Percentiles rank a stretch among this genome's conserved stretches.
phyloP scores from a whole-genome alignment of 176 grass and related monocot genomes.

The Pontederia crassipes region DNA sequence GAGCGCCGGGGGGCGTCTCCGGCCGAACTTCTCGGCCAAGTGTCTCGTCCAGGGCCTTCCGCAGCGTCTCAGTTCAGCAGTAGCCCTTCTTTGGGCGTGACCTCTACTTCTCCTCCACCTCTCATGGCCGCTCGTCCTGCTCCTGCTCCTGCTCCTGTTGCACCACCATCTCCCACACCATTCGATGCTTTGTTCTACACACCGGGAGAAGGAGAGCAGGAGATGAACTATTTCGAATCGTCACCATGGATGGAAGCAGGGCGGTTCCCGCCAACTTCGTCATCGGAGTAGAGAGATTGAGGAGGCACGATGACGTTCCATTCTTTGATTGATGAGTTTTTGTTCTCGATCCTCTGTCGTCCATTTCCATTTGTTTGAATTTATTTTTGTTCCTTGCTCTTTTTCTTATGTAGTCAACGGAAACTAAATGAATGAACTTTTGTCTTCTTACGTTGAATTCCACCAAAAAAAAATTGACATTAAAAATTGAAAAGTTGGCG shows the following conservation, averaged over 20 bases:
- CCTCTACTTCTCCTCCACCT: background rate
- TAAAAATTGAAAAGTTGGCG: no score
- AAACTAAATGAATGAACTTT: no score
- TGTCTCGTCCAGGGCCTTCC: background rate
- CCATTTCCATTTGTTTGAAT: background rate
- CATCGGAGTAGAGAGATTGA: constrained; percentile 9
- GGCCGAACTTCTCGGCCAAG: constrained; percentile 20
- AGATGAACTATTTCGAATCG: background rate
- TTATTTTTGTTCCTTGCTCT: no score
- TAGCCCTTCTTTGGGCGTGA: background rate
- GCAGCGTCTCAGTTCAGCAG: no score
- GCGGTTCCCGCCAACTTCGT: constrained; percentile 12
- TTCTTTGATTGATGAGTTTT: background rate
- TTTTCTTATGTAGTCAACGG: no score
- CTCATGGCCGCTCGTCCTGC: no score
- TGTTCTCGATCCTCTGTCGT: background rate
- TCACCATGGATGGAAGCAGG: constrained; percentile 18
- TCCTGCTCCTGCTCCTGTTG: background rate
- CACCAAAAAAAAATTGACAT: no score
- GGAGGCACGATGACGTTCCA: background rate
- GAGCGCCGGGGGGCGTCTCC: constrained; percentile 14
- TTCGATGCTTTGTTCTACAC: constrained; percentile 17
- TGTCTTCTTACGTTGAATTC: no score
- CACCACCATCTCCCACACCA: constrained; percentile 2
- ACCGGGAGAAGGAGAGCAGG: background rate